Evolutionary conservation across 805 yeast genomes (phyloP), one percentile per base, ranked within the genome.

Genomic region (Monosporozyma servazzii): DNA sequence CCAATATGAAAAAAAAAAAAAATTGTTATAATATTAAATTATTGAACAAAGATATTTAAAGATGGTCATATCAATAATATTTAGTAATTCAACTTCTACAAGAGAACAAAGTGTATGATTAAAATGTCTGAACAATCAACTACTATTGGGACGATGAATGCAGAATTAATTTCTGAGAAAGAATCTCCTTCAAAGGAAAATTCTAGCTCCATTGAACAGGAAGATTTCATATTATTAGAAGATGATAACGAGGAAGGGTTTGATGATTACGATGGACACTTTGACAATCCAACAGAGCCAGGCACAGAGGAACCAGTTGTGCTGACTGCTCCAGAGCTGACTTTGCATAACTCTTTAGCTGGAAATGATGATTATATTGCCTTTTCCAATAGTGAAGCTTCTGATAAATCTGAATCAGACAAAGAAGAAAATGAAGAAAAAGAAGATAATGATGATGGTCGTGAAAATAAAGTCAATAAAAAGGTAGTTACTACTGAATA

Each of bases 361-460:
- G 48, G 48, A 1, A 74, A 74, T 51, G 66, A 62, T 7, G 78
- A 75, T 54, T 75, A 69, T 56, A 75, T 75, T 33, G 71, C 75
- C 1, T 60, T 75, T 20, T 71, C 71, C 9, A 21, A 48, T 13
- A 58, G 63, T 50, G 71, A 74, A 1, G 60, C 74, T 20, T 71
- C 71, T 9, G 39, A 63, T 49, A 47, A 48, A 20, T 58, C 63
- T 21, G 66, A 60, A 30, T 68, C 61, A 8, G 70, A 1, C 27
- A 8, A 69, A 64, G 10, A 47, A 53, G 18, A 64, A 58, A 5
- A n/a, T n/a, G 51, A 45, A n/a, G 63, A 59, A 29, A 65, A 59
- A 13, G 68, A 61, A 18, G 51, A 44, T 8, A 41, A 43, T 15
- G 17, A 49, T 29, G 47, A 27, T n/a, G 29, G 2, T 4, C 13